phyloP scores from a whole-genome alignment of 164 flowering plant species.

The Liriodendron chinense region DNA sequence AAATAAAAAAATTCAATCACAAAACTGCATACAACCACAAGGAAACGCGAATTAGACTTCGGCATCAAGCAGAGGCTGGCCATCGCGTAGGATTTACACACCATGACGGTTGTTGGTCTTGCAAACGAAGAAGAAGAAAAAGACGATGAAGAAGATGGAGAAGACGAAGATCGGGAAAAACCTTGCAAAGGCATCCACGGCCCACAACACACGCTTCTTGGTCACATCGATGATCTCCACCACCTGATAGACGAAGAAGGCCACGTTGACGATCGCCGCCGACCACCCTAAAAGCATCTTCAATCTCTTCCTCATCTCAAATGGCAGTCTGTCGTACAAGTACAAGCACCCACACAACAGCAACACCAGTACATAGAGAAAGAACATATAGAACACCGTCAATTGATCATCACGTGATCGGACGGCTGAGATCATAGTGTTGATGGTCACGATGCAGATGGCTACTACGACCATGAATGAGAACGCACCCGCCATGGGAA shows the following conservation, averaged over 20 bases:
- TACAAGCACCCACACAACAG: background rate
- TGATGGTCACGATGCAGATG: background rate
- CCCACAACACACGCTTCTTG: background rate
- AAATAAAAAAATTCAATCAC: no score
- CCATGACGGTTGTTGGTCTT: no score
- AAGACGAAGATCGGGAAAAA: no score
- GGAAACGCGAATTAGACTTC: no score
- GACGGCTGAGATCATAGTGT: background rate
- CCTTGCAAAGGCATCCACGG: background rate
- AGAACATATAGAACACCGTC: background rate
- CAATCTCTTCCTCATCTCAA: background rate
- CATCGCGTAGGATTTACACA: no score
- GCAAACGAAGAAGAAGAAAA: no score
- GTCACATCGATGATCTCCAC: background rate
- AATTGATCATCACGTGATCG: background rate
- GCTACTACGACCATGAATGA: background rate
- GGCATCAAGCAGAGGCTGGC: no score
- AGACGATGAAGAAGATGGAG: no score
- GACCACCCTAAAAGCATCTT: background rate
- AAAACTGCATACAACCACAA: no score
- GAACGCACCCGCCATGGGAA: background rate
- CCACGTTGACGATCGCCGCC: background rate
- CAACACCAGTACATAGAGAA: background rate
- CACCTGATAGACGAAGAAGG: background rate
- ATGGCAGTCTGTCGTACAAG: no score